Base-by-base conservation (phyloP, 176 grass and related monocot species). In the Oryza nivara region DNA sequence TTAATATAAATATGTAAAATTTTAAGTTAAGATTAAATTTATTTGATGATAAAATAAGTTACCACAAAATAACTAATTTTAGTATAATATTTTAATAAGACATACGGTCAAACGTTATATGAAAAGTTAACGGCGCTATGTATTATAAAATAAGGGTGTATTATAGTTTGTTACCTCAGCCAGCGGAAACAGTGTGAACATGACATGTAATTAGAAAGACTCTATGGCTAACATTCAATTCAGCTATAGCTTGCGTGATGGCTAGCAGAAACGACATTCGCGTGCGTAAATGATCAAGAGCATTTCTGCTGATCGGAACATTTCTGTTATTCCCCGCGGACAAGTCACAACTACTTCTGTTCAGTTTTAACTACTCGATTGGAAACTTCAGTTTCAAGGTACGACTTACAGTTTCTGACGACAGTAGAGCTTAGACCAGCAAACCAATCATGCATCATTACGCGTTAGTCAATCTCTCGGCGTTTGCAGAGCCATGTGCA, bases 401-500 rank as follows among this genome's bases (percentile, higher is more conserved):
- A 17, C 26, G 38, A 47, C 3, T 20, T 30, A 51, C 16, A 12
- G 16, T 54, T 41, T 43, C 4, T 51, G 22, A 61, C 61, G 8
- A 45, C 48, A 25, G 16, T 0, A 28, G 54, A 60, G 3, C 5
- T 65, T 16, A 40, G 73, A 77, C 22, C 11, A 43, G 12, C 32
- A 12, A 34, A 56, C 40, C 32, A 56, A 77, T 69, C 64, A 38
- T 38, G 36, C 36, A 77, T 77, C 28, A n/a, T 17, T 25, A 43
- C 32, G 54, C 19, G 19, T 20, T 67, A 75, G 71, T 83, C 72
- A 74, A 51, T 67, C 7, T 38, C 5, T 10, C 43, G 49, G 35
- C 65, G 83, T 47, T 47, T 68, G 11, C 32, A 9, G 32, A 9
- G 32, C 63, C 82, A 84, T 84, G 82, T 76, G 72, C 82, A 58